phyloP scores from a whole-genome alignment of 306 rosid species.

The Inga oerstediana region DNA sequence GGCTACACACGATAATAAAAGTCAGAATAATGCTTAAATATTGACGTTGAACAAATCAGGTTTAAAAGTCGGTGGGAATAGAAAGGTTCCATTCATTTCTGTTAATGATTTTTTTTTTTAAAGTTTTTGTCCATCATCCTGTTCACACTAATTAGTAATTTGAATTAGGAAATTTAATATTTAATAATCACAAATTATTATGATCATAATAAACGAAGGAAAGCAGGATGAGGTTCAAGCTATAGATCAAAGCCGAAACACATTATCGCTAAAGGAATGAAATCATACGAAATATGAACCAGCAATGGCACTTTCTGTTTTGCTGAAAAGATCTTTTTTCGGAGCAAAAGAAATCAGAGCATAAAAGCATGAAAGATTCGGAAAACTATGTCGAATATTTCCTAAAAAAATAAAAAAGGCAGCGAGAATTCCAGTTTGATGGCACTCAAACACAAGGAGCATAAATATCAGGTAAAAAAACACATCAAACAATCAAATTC shows the following conservation, averaged over 20 bases:
- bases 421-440: background rate
- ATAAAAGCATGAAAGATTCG: constrained; percentile 5
- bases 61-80: constrained; percentile 31
- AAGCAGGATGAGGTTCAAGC: background rate
- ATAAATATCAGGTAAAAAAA: background rate
- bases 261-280: background rate
- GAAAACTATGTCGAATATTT: background rate
- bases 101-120: background rate
- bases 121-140: background rate
- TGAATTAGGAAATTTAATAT: background rate
- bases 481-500: background rate
- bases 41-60: constrained; percentile 22
- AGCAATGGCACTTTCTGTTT: background rate
- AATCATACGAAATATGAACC: constrained; percentile 22
- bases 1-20: constrained; percentile 19
- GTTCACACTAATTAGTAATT: background rate
- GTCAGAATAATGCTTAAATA: constrained; percentile 43
- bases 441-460: background rate
- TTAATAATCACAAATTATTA: background rate
- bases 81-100: constrained; percentile 23
- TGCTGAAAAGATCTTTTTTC: background rate
- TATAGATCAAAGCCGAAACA: background rate
- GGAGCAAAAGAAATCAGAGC: background rate
- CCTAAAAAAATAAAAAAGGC: background rate
- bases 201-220: background rate